These are phyloP conservation scores for Fusarium foetens DNA, from an alignment of 2,329 filamentous ascomycete species.

Conservation along the genomic window DNA sequence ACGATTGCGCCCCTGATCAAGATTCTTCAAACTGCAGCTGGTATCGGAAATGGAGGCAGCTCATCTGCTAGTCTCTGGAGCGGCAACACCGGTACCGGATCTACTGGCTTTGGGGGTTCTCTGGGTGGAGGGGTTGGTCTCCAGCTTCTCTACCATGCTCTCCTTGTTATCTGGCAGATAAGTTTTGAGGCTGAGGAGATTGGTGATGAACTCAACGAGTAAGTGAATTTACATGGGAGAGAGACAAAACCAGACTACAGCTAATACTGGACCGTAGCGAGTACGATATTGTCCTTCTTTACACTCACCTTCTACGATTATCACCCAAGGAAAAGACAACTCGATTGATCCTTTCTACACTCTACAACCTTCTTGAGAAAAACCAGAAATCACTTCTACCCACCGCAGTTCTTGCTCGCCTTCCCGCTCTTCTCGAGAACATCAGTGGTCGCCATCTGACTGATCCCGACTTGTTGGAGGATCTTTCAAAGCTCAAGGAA, in stretches of 20 bases:
- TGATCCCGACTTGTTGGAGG: conserved; percentile 72
- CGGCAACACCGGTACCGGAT: conserved; percentile 62
- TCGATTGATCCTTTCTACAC: conserved; percentile 85
- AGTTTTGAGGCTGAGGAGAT: conserved; percentile 87
- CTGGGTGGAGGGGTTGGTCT: conserved; percentile 86
- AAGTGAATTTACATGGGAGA: conserved; percentile 50
- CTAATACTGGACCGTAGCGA: conserved; percentile 62
- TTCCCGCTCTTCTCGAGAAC: conserved; percentile 75
- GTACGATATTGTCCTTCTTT: conserved; percentile 90
- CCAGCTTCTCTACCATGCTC: conserved; percentile 92
- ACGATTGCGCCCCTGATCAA: conserved; percentile 84
- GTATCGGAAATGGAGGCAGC: conserved; percentile 73
- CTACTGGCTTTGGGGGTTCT: conserved; percentile 69
- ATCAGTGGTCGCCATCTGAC: conserved; percentile 70
- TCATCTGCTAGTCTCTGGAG: conserved; percentile 71
- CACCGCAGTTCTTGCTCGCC: conserved; percentile 84
- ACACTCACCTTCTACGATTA: conserved; percentile 89
- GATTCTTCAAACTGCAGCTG: conserved; percentile 82
- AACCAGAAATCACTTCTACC: conserved; percentile 81
- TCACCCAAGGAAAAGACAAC: conserved; percentile 99
- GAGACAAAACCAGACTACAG: neutral
- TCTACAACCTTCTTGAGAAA: conserved; percentile 81
- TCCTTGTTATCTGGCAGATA: conserved; percentile 95
- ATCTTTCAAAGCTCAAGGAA: conserved; percentile 69
- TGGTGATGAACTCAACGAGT: conserved; percentile 85